Evolutionary conservation across 495 filamentous ascomycete species (phyloP), one percentile per base, ranked within the genome.

Genomic region (Viridothelium virens): DNA sequence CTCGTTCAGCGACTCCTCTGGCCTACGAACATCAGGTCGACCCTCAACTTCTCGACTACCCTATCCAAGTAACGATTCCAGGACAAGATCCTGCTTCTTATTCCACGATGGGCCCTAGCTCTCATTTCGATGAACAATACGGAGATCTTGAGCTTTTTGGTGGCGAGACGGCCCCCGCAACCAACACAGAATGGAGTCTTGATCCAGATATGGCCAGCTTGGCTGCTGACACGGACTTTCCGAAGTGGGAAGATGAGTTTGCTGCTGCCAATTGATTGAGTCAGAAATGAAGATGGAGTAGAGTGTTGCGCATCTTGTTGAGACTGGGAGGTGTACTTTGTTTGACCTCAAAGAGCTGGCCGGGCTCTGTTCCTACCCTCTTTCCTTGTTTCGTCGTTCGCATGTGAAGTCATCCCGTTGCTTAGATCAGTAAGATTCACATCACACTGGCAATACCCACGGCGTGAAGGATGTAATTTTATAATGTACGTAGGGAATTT

Each of bases 21-120:
- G 65, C 63, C 41, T 65, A 78, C 56, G 74, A 81, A 62, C 66
- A 78, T 46, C 68, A 67, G 38, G 77, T 78, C 16, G 72, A 77
- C 38, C 66, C 68, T 38, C 67, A 70, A 66, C 62, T 75, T 9
- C 64, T 66, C 2, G 38, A 10, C 6, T 63, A 36, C 31, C 10
- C 3, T 2, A 59, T 59, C 2, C 31, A 18, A 14, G 53, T 6
- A 31, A 9, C 53, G 31, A 36, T 59, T 6, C 6, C 53, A 5
- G 53, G 31, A 59, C 53, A 59, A 4, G 53, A 59, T 59, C 31
- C 53, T 7, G 53, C 53, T 36, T 2, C 3, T 36, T 36, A n/a
- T 3, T 5, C 53, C 31, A 33, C 14, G n/a, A 10, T 36, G 11
- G 53, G 53, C 14, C 11, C 31, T 7, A 18, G 14, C 14, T 59